phyloP scores from a whole-genome alignment of 352 stramenopile genomes.

The Phytopythium chamaehyphon region DNA sequence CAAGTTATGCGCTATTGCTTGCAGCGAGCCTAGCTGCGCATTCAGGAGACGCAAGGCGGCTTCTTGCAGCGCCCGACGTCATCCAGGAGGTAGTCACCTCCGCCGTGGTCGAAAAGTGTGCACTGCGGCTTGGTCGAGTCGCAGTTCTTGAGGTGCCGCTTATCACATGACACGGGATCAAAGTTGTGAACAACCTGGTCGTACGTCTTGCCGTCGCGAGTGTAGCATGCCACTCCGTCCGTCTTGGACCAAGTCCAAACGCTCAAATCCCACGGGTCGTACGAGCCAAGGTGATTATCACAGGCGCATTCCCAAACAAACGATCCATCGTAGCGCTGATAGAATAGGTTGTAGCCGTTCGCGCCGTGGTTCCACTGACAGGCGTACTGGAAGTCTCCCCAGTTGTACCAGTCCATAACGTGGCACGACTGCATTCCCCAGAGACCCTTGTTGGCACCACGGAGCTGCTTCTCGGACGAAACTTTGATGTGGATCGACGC shows the following conservation, averaged over 20 bases:
- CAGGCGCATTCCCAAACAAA: conserved; percentile 2
- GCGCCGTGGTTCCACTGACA: conserved; percentile 7
- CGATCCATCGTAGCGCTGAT: conserved; percentile 3
- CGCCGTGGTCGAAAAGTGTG: background rate
- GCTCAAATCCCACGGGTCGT: background rate
- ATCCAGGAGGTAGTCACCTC: background rate
- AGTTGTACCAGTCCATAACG: conserved; percentile 7
- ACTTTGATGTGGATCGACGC: background rate
- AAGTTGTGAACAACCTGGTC: background rate
- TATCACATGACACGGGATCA: background rate
- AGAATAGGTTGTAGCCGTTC: conserved; percentile 9
- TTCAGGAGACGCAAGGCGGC: too few relatives aligned
- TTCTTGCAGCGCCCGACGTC: background rate
- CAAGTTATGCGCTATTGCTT: too few relatives aligned
- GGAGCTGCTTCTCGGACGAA: background rate
- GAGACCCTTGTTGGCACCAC: background rate
- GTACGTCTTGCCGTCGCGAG: background rate
- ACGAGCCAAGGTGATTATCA: background rate
- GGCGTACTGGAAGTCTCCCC: conserved; percentile 9
- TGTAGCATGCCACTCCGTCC: conserved; percentile 1
- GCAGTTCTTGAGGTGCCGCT: conserved; percentile 3
- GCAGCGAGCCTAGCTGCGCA: too few relatives aligned
- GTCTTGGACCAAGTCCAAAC: conserved; percentile 2
- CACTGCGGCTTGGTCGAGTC: background rate
- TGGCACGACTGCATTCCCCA: background rate